Evolutionary conservation across 768 basidiomycete species (phyloP).

Genomic region (Rubroboletus pulcherrimus): DNA sequence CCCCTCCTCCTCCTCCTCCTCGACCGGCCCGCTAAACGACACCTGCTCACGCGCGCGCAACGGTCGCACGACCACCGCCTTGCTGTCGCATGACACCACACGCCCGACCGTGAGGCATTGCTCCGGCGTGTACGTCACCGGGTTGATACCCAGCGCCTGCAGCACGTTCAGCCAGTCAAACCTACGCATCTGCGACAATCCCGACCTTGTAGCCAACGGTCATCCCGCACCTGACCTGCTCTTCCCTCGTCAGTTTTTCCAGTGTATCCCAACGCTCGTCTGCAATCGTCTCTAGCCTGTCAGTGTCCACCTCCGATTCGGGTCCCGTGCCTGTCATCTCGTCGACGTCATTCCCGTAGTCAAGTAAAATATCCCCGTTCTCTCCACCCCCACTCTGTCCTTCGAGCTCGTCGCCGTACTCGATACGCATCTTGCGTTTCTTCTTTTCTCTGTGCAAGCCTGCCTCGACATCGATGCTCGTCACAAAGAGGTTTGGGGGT

Average conservation of each 20-base stretch:
- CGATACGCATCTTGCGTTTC: constrained; percentile 31
- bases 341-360: constrained; percentile 6
- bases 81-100: constrained; percentile 26
- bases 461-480: constrained; percentile 66
- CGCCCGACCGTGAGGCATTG: constrained; percentile 45
- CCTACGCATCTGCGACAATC: background rate
- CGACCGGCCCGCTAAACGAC: constrained; percentile 31
- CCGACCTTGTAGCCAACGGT: constrained; percentile 52
- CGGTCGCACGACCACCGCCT: constrained; percentile 13
- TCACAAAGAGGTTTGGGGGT: constrained; percentile 65
- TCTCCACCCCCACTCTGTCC: background rate
- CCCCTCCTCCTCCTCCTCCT: constrained; percentile 6
- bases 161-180: background rate
- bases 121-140: constrained; percentile 57
- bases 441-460: constrained; percentile 34
- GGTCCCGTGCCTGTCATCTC: background rate
- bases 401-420: constrained; percentile 31
- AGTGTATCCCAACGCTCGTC: constrained; percentile 21
- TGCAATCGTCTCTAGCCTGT: constrained; percentile 9
- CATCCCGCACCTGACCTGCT: constrained; percentile 28
- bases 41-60: constrained; percentile 18
- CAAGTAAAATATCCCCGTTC: background rate
- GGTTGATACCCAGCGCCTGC: constrained; percentile 59
- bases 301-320: background rate
- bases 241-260: constrained; percentile 19